phyloP scores from a whole-genome alignment of 331 rosid species.

The Quercus lobata region DNA sequence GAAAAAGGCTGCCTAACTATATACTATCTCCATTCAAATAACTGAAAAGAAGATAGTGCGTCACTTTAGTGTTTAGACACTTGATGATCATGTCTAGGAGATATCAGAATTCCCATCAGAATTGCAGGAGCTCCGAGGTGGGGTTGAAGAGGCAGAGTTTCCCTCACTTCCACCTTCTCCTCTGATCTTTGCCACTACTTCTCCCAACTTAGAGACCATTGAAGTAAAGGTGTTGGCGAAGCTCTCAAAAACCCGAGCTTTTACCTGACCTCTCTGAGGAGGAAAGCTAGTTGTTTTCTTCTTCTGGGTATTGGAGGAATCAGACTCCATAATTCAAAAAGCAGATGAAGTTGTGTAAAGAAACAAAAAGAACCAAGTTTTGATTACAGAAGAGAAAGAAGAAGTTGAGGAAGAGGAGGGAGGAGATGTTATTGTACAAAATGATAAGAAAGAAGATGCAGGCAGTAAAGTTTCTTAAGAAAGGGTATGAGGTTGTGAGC shows the following conservation, averaged over 20 bases:
- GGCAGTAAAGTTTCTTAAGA: too few relatives aligned
- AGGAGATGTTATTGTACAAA: neutral
- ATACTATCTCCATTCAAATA: too few relatives aligned
- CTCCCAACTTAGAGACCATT: constrained; percentile 4
- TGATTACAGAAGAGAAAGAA: neutral
- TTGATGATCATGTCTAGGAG: neutral
- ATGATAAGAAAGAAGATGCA: too few relatives aligned
- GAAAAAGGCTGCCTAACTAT: too few relatives aligned
- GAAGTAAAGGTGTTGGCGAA: constrained; percentile 16
- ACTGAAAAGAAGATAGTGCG: too few relatives aligned
- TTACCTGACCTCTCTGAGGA: constrained; percentile 32
- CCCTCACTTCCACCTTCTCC: neutral
- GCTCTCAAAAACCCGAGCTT: constrained; percentile 30
- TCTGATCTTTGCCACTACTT: constrained; percentile 1
- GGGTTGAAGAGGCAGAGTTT: constrained; percentile 15
- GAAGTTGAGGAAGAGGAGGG: neutral
- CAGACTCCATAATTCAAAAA: constrained; percentile 12
- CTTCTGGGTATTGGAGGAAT: neutral
- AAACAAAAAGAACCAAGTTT: neutral
- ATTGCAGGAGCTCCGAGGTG: constrained; percentile 23
- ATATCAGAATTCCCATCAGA: constrained; percentile 8
- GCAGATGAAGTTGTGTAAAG: neutral
- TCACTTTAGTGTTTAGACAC: neutral
- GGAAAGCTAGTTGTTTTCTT: constrained; percentile 20
- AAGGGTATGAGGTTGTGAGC: neutral